Evolutionary conservation across 352 stramenopile species (phyloP), one percentile per base, ranked within the genome.

Genomic region (Phytophthora kernoviae): DNA sequence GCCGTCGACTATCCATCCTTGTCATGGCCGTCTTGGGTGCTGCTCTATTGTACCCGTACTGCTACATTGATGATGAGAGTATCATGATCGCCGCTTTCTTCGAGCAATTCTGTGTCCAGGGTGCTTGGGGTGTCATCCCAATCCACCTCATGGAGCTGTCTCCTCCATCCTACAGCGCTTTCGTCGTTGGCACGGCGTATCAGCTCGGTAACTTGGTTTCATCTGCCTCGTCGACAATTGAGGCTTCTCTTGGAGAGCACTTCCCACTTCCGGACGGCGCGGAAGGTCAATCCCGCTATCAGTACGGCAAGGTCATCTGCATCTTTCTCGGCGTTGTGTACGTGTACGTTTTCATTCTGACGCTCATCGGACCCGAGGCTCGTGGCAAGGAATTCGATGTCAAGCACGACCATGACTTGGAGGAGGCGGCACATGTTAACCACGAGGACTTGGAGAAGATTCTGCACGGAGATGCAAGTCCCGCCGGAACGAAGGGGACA

Each of bases 131-230:
- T 21, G 77, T 87, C 20, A 78, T 75, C 49, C 60, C 65, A 12
- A 75, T 73, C 44, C 47, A 73, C 45, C 58, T 87, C 15, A 80
- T 87, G 68, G 77, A 87, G 58, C 55, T 87, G 9, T 77, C 77
- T 11, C 77, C 77, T 27, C 74, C 77, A 9, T 78, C 71, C 0
- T 87, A 84, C 68, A 73, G 55, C 27, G 68, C 74, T 0, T 79
- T 87, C 27, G 46, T 87, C 30, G 65, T 78, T 11, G 77, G 77
- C 14, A 84, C 77, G 2, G 53, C 69, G 0, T 87, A 87, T 43
- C 77, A 87, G 22, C 74, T 87, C 15, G 77, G 77, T 41, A 87
- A 84, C 55, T 48, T 87, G 22, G 70, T 82, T 58, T 81, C 77
- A 36, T 80, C 77, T 0, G 64, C 77, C 5, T 70, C 77, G n/a